Base-by-base conservation (phyloP, 2,329 filamentous ascomycete genomes). In the Rhinocladiella similis region DNA sequence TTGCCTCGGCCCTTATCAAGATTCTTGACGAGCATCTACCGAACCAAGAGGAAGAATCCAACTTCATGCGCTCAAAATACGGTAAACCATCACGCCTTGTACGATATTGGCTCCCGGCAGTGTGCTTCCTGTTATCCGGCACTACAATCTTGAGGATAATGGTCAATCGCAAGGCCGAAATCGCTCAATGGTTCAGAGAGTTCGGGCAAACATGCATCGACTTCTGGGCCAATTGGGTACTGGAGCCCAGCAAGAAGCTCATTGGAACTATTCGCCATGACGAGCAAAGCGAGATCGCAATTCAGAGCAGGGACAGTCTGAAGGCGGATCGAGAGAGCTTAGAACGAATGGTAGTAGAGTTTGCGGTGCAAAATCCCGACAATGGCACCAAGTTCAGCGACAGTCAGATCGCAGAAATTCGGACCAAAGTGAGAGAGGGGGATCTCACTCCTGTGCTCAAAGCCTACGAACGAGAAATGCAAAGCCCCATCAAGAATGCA, bases 271-370 rank as follows among this genome's bases (percentile, higher is more conserved):
- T 99, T 64, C 86, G 93, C 4, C 94, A 97, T 71, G 91, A 97
- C 67, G 86, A 90, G 66, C 88, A 86, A 64, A 96, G 91, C 69
- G 93, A 97, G 69, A 93, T 99, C 63, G 94, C 93, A 43, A 89
- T 99, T 63, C 94, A 99, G 89, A 97, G 91, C 75, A 90, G 91
- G 57, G 88, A 93, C 64, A 97, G 91, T 64, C 81, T 99, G 19
- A 87, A 88, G 70, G 91, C 92, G 1, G 94, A 99, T 70, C 85
- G 91, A 29, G 90, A 91, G 52, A 97, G 91, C 68, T 77, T 99
- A 29, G 93, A 99, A 72, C 87, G 94, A 47, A 99, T 99, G 94
- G 95, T 99, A 3, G 88, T 99, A 36, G 94, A 97, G 65, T 99
- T 99, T 75, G 90, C 92, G 3, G 77, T 87, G 9, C 91, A 96